phyloP scores from a whole-genome alignment of 1,284 basidiomycete species.

The Golubevia sp. region DNA sequence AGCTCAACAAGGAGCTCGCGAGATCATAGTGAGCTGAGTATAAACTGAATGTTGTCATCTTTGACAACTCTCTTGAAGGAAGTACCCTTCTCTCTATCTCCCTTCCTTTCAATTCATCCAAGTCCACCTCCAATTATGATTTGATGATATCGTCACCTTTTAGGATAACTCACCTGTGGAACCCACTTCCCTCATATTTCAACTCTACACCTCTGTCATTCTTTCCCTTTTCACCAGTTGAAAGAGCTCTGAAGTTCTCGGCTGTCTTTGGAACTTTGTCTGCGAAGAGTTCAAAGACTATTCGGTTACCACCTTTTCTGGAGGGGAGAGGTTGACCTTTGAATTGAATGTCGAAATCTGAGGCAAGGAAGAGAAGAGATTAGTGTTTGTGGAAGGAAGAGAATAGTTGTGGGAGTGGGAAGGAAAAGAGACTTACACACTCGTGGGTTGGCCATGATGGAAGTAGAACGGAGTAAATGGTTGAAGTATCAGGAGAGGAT shows the following conservation, averaged over 20 bases:
- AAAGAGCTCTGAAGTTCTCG: constrained; percentile 63
- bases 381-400: no score
- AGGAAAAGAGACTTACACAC: neutral
- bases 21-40: no score
- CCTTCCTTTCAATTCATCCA: no score
- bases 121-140: no score
- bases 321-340: constrained; percentile 21
- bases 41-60: no score
- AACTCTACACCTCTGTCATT: constrained; percentile 66
- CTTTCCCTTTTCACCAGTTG: constrained; percentile 64
- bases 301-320: constrained; percentile 63
- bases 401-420: no score
- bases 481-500: no score
- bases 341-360: constrained; percentile 45
- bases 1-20: no score
- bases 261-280: constrained; percentile 59
- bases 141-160: no score
- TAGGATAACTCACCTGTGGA: constrained; percentile 21
- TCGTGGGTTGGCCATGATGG: neutral
- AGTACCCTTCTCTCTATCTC: no score
- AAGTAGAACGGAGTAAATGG: no score
- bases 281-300: constrained; percentile 63
- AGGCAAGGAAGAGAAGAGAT: constrained; percentile 1
- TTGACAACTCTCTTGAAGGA: no score
- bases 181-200: constrained; percentile 47